Conservation (phyloP, 2,329 filamentous ascomycete genomes). For the Cadophora sp. region DNA sequence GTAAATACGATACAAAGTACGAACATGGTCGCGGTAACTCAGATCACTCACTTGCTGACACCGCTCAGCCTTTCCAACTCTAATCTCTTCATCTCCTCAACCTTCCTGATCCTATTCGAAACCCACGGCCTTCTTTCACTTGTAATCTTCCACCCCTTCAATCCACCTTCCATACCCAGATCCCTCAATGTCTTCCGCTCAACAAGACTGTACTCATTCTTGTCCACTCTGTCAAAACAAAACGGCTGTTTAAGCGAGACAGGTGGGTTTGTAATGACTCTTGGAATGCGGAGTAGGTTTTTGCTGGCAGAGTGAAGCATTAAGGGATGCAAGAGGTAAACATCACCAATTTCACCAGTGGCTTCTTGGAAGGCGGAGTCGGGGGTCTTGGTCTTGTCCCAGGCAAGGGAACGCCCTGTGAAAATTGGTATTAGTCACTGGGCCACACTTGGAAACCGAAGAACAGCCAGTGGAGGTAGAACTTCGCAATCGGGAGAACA, state of each 20-base stretch:
- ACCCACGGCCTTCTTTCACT: constrained; percentile 52
- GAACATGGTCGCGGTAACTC: not conserved
- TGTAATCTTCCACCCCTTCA: constrained; percentile 56
- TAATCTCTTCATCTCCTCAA: constrained; percentile 51
- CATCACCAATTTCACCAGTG: constrained; percentile 58
- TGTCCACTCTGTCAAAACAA: constrained; percentile 54
- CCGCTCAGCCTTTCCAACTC: constrained; percentile 46
- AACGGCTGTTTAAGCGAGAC: constrained; percentile 58
- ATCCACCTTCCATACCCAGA: constrained; percentile 50
- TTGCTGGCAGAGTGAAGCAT: constrained; percentile 60
- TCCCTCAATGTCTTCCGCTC: constrained; percentile 58
- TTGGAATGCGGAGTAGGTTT: constrained; percentile 53
- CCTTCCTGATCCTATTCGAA: constrained; percentile 53
- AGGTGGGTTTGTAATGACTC: constrained; percentile 62
- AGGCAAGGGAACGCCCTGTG: constrained; percentile 25
- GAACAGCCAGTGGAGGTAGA: too few species aligned
- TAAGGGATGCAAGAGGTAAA: constrained; percentile 59
- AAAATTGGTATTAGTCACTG: not conserved
- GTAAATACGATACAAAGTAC: not conserved
- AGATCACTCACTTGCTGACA: not conserved
- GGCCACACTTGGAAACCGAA: too few species aligned
- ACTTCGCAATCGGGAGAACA: too few species aligned
- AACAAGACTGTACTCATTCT: constrained; percentile 53
- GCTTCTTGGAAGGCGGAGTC: constrained; percentile 55
- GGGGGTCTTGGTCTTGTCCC: constrained; percentile 28